These are phyloP conservation scores for Bauhinia variegata DNA, from an alignment of 306 rosid species.

Conservation along the genomic window DNA sequence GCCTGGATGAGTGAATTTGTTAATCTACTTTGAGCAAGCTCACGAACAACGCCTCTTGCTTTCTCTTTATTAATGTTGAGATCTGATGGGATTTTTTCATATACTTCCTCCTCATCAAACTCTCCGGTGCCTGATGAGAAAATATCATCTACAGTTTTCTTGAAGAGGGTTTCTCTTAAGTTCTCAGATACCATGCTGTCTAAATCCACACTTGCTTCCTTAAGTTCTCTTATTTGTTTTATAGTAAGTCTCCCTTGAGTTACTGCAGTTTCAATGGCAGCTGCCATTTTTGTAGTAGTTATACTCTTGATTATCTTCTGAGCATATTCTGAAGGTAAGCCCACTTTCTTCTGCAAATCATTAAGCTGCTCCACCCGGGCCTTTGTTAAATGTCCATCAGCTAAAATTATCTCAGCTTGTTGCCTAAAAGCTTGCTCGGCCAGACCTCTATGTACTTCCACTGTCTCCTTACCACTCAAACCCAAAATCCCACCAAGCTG, in stretches of 20 bases:
- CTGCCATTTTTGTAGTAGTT: conserved; percentile 92
- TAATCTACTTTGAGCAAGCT: conserved; percentile 77
- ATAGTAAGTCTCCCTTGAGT: conserved; percentile 86
- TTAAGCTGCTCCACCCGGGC: conserved; percentile 85
- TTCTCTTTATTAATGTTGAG: conserved; percentile 81
- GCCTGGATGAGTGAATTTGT: conserved; percentile 91
- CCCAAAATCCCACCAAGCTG: conserved; percentile 92
- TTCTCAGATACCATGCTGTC: conserved; percentile 88
- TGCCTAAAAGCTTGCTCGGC: conserved; percentile 96
- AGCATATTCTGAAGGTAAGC: conserved; percentile 85
- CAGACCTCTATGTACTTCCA: conserved; percentile 83
- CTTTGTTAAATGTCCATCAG: conserved; percentile 93
- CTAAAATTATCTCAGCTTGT: conserved; percentile 93
- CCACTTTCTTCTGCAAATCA: conserved; percentile 82
- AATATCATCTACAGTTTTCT: conserved; percentile 85
- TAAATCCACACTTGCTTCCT: conserved; percentile 78
- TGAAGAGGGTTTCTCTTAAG: conserved; percentile 85
- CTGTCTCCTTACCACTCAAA: conserved; percentile 68
- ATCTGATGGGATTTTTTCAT: conserved; percentile 80
- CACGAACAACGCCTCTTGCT: conserved; percentile 66
- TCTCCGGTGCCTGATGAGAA: conserved; percentile 99
- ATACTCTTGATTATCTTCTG: conserved; percentile 91
- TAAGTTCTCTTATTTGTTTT: conserved; percentile 94
- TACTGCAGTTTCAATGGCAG: conserved; percentile 92
- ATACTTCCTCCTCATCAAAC: conserved; percentile 92